Evolutionary conservation across 2,329 filamentous ascomycete genomes (phyloP).

Genomic region (Rhynchosporium graminicola): DNA sequence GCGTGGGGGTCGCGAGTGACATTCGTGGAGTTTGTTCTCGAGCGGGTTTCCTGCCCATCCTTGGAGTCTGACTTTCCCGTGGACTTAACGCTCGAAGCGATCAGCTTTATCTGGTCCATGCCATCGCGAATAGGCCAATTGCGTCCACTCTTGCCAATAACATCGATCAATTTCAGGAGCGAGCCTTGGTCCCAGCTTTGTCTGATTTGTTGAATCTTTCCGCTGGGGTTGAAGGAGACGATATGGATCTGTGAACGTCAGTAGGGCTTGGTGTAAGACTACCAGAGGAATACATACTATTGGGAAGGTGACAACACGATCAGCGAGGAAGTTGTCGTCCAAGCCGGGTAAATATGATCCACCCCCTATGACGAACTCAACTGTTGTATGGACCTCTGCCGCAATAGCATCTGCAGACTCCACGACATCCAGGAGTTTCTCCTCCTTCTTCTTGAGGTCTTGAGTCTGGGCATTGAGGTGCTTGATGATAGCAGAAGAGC

Average conservation of each 20-base stretch:
- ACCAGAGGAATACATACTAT: conserved; percentile 62
- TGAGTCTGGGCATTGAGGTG: conserved; percentile 72
- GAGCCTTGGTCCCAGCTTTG: conserved; percentile 95
- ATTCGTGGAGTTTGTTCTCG: conserved; percentile 55
- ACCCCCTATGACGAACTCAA: conserved; percentile 80
- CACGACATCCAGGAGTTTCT: conserved; percentile 73
- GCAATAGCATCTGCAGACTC: conserved; percentile 71
- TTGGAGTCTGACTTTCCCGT: conserved; percentile 43
- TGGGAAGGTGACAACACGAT: conserved; percentile 75
- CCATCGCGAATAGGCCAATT: conserved; percentile 95
- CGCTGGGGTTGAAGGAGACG: conserved; percentile 74
- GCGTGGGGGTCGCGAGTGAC: conserved; percentile 65
- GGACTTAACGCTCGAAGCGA: conserved; percentile 60
- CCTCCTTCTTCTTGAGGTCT: conserved; percentile 79
- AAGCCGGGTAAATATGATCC: conserved; percentile 85
- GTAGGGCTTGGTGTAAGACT: not conserved
- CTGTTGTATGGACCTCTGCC: conserved; percentile 76
- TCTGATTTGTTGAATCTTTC: conserved; percentile 84
- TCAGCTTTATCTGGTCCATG: conserved; percentile 78
- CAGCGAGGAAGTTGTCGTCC: conserved; percentile 91
- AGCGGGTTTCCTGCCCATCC: conserved; percentile 45
- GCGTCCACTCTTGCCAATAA: conserved; percentile 85
- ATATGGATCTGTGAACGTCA: conserved; percentile 70
- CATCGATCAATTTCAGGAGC: conserved; percentile 87
- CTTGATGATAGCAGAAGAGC: conserved; percentile 76